Conservation (phyloP, 1,284 basidiomycete genomes). For the Coniferiporia sulphurascens region DNA sequence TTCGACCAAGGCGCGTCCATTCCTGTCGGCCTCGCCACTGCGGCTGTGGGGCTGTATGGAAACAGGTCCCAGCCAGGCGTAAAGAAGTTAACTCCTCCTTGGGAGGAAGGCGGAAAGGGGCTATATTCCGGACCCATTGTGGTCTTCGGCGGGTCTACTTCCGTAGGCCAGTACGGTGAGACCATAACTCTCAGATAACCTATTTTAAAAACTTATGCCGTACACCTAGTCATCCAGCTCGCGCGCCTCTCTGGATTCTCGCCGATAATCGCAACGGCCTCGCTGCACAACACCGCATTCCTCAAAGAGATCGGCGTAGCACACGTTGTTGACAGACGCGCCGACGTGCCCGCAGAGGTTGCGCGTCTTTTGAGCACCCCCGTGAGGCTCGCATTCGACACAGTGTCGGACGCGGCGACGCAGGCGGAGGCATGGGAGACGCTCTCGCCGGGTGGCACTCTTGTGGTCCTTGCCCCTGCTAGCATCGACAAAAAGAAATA, state of each 20-base stretch:
- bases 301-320: constrained; percentile 52
- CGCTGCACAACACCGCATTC: constrained; percentile 34
- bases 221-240: constrained; percentile 33
- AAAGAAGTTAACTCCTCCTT: constrained; percentile 18
- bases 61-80: constrained; percentile 1
- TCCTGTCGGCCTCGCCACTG: constrained; percentile 36
- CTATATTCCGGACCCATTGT: constrained; percentile 27
- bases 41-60: constrained; percentile 31
- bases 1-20: constrained; percentile 35
- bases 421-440: constrained; percentile 18
- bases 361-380: constrained; percentile 24
- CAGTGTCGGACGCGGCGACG: constrained; percentile 20
- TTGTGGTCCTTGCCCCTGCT: constrained; percentile 11
- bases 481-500: background rate
- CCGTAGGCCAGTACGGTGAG: too few species aligned
- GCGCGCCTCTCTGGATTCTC: constrained; percentile 48
- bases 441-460: constrained; percentile 19
- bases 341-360: constrained; percentile 28
- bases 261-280: constrained; percentile 50
- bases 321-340: constrained; percentile 42
- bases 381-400: constrained; percentile 38
- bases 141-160: constrained; percentile 33
- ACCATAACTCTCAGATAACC: constrained; percentile 29
- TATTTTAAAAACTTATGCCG: constrained; percentile 29
- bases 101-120: constrained; percentile 24